Base-by-base conservation (phyloP, 140 eudicot species). In the Flaveria floridana region DNA sequence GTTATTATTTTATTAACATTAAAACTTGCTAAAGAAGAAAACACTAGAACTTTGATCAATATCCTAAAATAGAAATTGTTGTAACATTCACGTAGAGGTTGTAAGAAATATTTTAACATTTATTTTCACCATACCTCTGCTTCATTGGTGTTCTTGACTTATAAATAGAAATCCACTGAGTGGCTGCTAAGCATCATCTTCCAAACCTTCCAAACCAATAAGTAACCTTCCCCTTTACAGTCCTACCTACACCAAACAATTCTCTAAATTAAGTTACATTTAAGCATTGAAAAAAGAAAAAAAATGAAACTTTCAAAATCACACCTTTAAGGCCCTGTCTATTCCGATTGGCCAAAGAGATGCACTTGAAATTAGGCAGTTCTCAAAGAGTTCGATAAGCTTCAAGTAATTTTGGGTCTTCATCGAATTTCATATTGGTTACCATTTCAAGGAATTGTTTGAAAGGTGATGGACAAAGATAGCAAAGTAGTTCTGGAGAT, bases 281-380 rank as follows among this genome's bases (percentile, higher is more conserved):
- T 21, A 66, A 62, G 28, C 18, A 20, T 67, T 5, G 39, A 23
- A 23, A 44, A 77, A 46, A 6, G 23, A 41, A 18, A 10, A 10
- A 68, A 37, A 20, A 3, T 28, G 9, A 10, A 6, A 1, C 13
- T 28, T 9, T 11, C 20, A 28, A 26, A 46, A 75, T 19, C 28
- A n/a, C 3, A 88, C 95, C 90, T 88, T 88, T 63, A 88, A 52
- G 56, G 95, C 95, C 15, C 95, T 89, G 67, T 88, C 95, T 41
- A 86, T 88, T 80, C 71, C 86, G 18, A 88, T 65, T 23, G 95
- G 95, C 46, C 89, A 84, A 15, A 84, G 76, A 30, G 87, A 81
- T 68, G 91, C 89, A 67, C 77, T 76, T 65, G 95, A 87, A 55
- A 82, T 81, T 15, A 88, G 74, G 81, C 85, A 75, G 83, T 80